Evolutionary conservation across 1,284 basidiomycete genomes (phyloP).

Genomic region (Sporisorium scitamineum): DNA sequence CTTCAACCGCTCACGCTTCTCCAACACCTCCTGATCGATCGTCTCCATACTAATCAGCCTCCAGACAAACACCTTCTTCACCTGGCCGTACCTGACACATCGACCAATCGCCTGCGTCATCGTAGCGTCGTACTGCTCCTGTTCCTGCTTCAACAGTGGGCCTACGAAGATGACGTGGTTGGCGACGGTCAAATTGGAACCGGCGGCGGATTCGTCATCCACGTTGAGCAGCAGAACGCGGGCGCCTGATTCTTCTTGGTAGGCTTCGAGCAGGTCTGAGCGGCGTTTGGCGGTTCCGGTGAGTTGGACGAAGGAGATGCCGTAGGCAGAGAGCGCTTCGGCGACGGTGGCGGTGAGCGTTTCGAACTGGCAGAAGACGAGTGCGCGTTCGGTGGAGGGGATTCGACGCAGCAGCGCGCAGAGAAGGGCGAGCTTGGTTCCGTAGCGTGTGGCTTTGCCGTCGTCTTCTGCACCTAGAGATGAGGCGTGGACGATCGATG

Average conservation of each 20-base stretch:
- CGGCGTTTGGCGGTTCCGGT: constrained; percentile 76
- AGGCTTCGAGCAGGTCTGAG: constrained; percentile 71
- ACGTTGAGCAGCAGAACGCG: constrained; percentile 89
- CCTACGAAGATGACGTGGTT: constrained; percentile 96
- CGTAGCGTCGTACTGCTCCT: constrained; percentile 55
- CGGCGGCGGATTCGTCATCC: constrained; percentile 92
- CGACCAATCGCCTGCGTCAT: constrained; percentile 59
- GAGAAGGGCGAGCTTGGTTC: constrained; percentile 87
- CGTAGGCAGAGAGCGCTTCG: constrained; percentile 80
- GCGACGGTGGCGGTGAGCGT: constrained; percentile 90
- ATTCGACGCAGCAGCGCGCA: constrained; percentile 84
- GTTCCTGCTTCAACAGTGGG: constrained; percentile 82
- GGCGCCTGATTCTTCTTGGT: constrained; percentile 75
- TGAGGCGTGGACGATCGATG: constrained; percentile 50
- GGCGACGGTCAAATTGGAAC: constrained; percentile 89
- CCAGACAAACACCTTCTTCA: constrained; percentile 56
- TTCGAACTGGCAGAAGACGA: constrained; percentile 93
- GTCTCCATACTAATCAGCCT: constrained; percentile 47
- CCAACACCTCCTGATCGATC: constrained; percentile 55
- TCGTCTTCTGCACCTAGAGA: constrained; percentile 54
- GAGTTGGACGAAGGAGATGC: constrained; percentile 83
- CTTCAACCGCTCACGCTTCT: constrained; percentile 40
- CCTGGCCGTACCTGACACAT: constrained; percentile 54
- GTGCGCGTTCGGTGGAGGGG: constrained; percentile 81
- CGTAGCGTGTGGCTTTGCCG: constrained; percentile 79